Percentiles rank a stretch among this genome's conserved stretches.
These are phyloP conservation scores for Tolypocladium pustulatum DNA, from an alignment of 2,329 filamentous ascomycete genomes.

Conservation along the genomic window DNA sequence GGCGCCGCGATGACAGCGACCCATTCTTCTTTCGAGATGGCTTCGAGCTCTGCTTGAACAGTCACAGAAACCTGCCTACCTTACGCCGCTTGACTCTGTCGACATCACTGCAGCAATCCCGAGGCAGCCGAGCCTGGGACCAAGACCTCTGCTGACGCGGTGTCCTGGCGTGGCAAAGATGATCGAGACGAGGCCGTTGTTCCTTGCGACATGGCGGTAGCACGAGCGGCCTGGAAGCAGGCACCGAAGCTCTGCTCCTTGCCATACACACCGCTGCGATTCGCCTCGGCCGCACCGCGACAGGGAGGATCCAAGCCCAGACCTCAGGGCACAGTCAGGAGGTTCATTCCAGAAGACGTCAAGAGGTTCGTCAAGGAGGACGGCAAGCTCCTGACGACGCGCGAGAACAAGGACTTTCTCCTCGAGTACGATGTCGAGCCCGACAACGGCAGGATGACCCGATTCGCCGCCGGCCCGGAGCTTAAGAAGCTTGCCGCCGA, in stretches of 20 bases:
- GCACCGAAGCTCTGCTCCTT: neutral
- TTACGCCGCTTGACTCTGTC: neutral
- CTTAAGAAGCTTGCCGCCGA: conserved; percentile 6
- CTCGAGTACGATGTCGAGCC: conserved; percentile 11
- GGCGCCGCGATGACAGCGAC: neutral
- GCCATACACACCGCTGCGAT: neutral
- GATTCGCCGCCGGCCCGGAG: conserved; percentile 2
- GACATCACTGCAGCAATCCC: neutral
- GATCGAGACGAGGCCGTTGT: conserved; percentile 1
- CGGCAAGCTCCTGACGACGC: conserved; percentile 18
- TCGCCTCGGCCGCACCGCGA: conserved; percentile 6
- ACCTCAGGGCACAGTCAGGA: neutral
- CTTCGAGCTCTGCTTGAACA: neutral
- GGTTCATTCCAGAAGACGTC: conserved; percentile 11
- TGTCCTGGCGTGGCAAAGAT: conserved; percentile 6
- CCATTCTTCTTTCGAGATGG: neutral
- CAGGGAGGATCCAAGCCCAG: neutral
- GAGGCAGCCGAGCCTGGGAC: neutral
- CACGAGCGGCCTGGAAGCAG: conserved; percentile 6
- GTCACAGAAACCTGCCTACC: neutral
- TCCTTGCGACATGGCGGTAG: conserved; percentile 13
- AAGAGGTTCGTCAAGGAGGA: conserved; percentile 9
- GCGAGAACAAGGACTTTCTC: conserved; percentile 16
- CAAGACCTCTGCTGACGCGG: neutral
- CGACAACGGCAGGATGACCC: conserved; percentile 11